These are phyloP conservation scores for Peniophora sp. DNA, from an alignment of 1,284 basidiomycete genomes.

Conservation along the genomic window DNA sequence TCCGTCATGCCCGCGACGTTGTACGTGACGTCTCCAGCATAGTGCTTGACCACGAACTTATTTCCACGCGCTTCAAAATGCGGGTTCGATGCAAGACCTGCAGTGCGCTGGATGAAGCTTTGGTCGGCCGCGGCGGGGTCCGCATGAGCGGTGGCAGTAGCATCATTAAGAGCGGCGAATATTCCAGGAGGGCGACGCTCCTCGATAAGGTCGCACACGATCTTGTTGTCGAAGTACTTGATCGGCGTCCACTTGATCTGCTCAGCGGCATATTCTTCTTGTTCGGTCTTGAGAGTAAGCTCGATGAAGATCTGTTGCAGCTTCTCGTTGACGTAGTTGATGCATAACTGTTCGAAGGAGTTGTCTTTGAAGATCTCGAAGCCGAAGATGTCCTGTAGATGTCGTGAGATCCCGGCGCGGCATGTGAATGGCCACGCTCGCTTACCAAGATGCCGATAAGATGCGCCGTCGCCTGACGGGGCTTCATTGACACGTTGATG, in stretches of 20 bases:
- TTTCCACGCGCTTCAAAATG: constrained; percentile 91
- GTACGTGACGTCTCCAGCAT: constrained; percentile 98
- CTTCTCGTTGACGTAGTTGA: constrained; percentile 99
- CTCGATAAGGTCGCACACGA: constrained; percentile 98
- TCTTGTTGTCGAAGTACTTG: constrained; percentile 94
- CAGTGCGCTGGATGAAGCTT: constrained; percentile 91
- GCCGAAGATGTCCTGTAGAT: constrained; percentile 82
- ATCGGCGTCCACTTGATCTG: constrained; percentile 99
- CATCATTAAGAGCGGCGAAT: constrained; percentile 97
- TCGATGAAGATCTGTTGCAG: constrained; percentile 99
- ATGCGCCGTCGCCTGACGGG: constrained; percentile 67
- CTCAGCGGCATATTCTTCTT: constrained; percentile 98
- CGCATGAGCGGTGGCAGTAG: constrained; percentile 96
- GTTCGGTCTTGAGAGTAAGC: constrained; percentile 96
- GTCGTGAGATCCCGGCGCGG: constrained; percentile 1
- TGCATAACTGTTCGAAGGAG: constrained; percentile 98
- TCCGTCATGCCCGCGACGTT: constrained; percentile 98
- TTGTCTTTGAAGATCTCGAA: constrained; percentile 99
- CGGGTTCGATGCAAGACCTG: constrained; percentile 72
- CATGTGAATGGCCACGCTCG: not conserved
- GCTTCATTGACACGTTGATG: constrained; percentile 95
- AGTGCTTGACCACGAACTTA: constrained; percentile 90
- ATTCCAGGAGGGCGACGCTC: constrained; percentile 94
- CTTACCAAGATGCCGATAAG: constrained; percentile 87
- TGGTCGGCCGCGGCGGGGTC: constrained; percentile 96